phyloP scores from a whole-genome alignment of 139 green algal species.

The Tetradesmus obliquus region DNA sequence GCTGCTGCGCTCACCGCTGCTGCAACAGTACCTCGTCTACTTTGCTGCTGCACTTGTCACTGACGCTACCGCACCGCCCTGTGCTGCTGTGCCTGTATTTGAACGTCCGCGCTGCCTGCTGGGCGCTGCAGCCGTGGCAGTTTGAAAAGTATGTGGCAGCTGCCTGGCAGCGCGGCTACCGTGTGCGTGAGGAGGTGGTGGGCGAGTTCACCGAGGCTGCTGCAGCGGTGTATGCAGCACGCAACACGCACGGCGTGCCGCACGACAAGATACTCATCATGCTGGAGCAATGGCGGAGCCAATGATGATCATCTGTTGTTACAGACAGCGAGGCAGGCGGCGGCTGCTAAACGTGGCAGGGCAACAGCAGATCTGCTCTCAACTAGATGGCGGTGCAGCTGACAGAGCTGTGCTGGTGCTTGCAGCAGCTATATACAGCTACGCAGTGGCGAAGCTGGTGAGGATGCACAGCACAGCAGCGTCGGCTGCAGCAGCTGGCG shows the following conservation, averaged over 20 bases:
- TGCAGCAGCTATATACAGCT: no score
- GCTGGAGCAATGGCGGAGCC: slow-evolving; percentile 38
- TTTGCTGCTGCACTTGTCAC: not conserved
- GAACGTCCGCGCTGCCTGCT: not conserved
- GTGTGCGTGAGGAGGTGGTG: slow-evolving; percentile 42
- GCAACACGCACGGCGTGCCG: slow-evolving; percentile 32
- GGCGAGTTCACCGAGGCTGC: slow-evolving; percentile 33
- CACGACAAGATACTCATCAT: slow-evolving; percentile 36
- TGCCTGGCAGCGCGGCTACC: slow-evolving; percentile 42
- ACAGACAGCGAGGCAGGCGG: not conserved
- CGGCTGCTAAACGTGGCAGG: no score
- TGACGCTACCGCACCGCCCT: not conserved
- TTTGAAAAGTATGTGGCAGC: slow-evolving; percentile 40
- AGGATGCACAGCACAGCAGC: no score
- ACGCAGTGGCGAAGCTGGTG: no score
- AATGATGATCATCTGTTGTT: not conserved
- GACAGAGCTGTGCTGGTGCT: no score
- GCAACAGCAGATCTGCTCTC: no score
- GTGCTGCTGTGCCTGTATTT: not conserved
- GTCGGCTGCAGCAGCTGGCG: no score
- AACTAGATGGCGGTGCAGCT: no score
- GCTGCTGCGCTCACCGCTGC: not conserved
- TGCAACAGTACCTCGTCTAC: not conserved
- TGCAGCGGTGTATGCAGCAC: slow-evolving; percentile 19
- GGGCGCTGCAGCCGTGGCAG: slow-evolving; percentile 19